These are phyloP conservation scores for Paraconiothyrium brasiliense DNA, from an alignment of 2,329 filamentous ascomycete species.

Conservation along the genomic window DNA sequence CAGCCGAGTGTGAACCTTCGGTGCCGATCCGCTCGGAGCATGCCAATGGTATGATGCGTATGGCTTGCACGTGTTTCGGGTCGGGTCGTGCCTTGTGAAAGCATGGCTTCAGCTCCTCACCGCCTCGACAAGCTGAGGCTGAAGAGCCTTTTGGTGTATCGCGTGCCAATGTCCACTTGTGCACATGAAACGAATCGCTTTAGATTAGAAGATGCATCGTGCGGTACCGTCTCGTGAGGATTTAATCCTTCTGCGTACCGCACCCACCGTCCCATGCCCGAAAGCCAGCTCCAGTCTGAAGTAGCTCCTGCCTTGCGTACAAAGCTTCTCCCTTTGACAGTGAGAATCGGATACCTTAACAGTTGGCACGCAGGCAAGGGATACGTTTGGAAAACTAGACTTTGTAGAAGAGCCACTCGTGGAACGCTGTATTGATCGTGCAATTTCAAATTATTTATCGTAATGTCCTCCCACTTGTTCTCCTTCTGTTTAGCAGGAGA, in stretches of 20 bases:
- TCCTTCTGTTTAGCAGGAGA: not conserved
- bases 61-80: not conserved
- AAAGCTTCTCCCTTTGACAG: too few relatives aligned
- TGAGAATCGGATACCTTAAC: too few relatives aligned
- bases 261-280: too few relatives aligned
- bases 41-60: not conserved
- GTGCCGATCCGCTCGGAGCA: not conserved
- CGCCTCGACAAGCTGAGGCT: constrained; percentile 1
- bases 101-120: not conserved
- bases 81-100: not conserved
- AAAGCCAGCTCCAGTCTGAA: too few relatives aligned
- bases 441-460: not conserved
- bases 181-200: not conserved
- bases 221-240: not conserved
- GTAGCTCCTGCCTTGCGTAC: too few relatives aligned
- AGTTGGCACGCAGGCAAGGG: too few relatives aligned
- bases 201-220: not conserved
- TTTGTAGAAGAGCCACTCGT: not conserved
- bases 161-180: too few relatives aligned
- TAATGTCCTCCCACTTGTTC: not conserved
- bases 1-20: not conserved
- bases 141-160: not conserved
- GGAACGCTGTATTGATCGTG: not conserved
- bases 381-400: not conserved
- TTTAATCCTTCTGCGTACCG: too few relatives aligned